A percentile compares a stretch with the other conserved stretches of the same genome.
phyloP scores from a whole-genome alignment of 345 rosid genomes.

The Brassica carinata region DNA sequence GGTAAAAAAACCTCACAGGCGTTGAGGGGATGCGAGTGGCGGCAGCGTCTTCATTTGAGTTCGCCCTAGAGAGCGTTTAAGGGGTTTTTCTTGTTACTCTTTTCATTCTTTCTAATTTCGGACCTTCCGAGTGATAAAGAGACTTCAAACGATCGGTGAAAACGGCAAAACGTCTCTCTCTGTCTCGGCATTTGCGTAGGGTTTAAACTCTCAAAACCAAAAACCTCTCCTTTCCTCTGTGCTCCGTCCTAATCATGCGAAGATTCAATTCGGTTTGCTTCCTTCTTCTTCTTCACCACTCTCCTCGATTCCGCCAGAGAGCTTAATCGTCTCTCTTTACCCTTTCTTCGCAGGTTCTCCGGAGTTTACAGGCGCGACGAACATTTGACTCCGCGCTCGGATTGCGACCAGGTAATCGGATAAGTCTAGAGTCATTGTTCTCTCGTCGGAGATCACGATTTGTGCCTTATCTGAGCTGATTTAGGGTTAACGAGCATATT shows the following conservation, averaged over 20 bases:
- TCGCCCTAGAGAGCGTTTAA: no score
- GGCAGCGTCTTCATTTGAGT: no score
- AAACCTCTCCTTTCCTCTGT: conserved; percentile 16
- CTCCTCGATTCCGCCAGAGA: neutral
- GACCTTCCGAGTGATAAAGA: neutral
- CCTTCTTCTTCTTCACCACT: neutral
- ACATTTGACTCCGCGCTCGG: conserved; percentile 38
- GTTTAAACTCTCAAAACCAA: conserved; percentile 17
- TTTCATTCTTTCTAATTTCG: neutral
- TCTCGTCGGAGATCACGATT: neutral
- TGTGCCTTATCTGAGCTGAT: neutral
- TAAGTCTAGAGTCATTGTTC: neutral
- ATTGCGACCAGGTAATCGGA: conserved; percentile 46
- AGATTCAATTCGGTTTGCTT: conserved; percentile 53
- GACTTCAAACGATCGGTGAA: neutral
- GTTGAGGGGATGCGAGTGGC: no score
- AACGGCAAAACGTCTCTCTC: neutral
- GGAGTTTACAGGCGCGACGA: conserved; percentile 44
- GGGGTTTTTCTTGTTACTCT: no score
- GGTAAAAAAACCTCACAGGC: no score
- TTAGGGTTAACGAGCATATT: neutral
- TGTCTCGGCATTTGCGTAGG: conserved; percentile 12
- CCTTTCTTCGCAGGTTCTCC: conserved; percentile 48
- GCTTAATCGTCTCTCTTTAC: neutral
- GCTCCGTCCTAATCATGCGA: conserved; percentile 42